Base-by-base conservation (phyloP, 169 alveolate genomes). In the Plasmodium malariae region DNA sequence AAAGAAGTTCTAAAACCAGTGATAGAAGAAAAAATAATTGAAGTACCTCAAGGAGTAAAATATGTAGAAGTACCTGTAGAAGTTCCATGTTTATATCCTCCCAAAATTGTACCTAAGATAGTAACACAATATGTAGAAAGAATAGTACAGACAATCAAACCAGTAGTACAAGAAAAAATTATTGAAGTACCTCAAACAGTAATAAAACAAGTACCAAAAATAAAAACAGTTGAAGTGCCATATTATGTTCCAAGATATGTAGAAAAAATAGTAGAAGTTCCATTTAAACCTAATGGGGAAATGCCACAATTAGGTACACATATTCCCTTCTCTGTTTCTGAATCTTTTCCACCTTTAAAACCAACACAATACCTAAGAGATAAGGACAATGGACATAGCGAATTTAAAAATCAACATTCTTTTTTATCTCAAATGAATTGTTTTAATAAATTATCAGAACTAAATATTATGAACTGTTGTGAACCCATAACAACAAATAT, bases 31-130 rank as follows among this genome's bases (percentile, higher is more conserved):
- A 95, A 95, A 73, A 95, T 95, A 6, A 95, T 95, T 59, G 96
- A 95, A 49, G 96, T 95, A 37, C 97, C 97, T 11, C 97, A 95
- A 91, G 97, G 97, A 17, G 96, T 95, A 12, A 95, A 95, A 76
- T 95, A 93, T 87, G 96, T 95, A 17, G 97, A 95, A 76, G 97
- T 95, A 26, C 97, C 97, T 2, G 96, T 95, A 36, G 97, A 95
- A 70, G 97, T 95, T 11, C 97, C 97, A 21, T 93, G 96, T 71
- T 92, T 94, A 14, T 95, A 95, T 69, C 97, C 97, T n/a, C 97
- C 97, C 5, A 95, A 94, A 88, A 95, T 95, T 49, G 94, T 95
- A 36, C 96, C 97, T 5, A 91, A 88, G 26, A 96, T 96, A 6
- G 94, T 92, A 83, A 92, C 94, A 21, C 95, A 95, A 60, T 88